Percentiles rank a stretch among this genome's conserved stretches.
Conservation (phyloP, 2,329 filamentous ascomycete genomes). For the Clonostachys chloroleuca region DNA sequence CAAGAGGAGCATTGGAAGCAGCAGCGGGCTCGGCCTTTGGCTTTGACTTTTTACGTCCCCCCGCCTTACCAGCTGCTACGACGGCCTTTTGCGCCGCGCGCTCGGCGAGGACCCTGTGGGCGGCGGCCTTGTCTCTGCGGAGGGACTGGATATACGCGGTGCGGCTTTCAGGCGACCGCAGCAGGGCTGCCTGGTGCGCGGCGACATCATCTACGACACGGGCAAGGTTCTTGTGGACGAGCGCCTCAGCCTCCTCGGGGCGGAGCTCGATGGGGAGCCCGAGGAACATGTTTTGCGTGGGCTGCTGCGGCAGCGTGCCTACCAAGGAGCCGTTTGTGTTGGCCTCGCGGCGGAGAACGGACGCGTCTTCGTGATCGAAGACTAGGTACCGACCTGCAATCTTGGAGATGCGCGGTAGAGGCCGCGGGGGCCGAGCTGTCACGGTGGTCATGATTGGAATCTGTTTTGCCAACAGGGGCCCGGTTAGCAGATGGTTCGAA, state of each 20-base stretch:
- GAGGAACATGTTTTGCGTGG: conserved; percentile 91
- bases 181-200: conserved; percentile 63
- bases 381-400: conserved; percentile 81
- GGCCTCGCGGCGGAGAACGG: conserved; percentile 72
- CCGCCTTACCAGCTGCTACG: conserved; percentile 14
- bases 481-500: too few relatives aligned
- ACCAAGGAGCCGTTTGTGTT: conserved; percentile 83
- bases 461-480: too few relatives aligned
- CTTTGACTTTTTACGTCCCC: conserved; percentile 7
- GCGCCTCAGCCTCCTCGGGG: conserved; percentile 79
- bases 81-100: conserved; percentile 27
- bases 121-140: conserved; percentile 32
- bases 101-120: conserved; percentile 32
- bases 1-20: background rate
- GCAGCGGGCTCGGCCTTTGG: conserved; percentile 2
- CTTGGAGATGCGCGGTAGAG: conserved; percentile 68
- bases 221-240: conserved; percentile 73
- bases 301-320: conserved; percentile 85
- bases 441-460: conserved; percentile 5
- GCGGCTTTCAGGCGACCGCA: conserved; percentile 51
- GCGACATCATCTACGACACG: conserved; percentile 77
- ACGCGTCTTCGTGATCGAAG: conserved; percentile 80
- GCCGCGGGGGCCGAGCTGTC: background rate
- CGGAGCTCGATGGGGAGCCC: conserved; percentile 86
- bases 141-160: conserved; percentile 62